A percentile compares a stretch with the other conserved stretches of the same genome.
Conservation (phyloP, 306 rosid species). For the Quillaja saponaria region DNA sequence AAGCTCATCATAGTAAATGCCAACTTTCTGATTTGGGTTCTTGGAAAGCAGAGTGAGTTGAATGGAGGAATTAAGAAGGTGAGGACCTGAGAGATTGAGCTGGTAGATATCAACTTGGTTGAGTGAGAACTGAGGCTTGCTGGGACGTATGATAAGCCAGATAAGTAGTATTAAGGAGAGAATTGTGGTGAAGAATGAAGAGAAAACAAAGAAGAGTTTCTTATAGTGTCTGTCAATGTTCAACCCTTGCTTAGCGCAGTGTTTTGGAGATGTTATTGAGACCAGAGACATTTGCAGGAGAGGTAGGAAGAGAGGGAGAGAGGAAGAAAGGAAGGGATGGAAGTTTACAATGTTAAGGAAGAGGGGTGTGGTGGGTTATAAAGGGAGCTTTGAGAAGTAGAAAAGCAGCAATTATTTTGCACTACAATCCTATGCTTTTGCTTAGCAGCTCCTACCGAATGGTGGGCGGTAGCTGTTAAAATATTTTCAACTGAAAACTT, state of each 20-base stretch:
- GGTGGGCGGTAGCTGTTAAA: constrained; percentile 9
- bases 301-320: constrained; percentile 17
- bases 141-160: constrained; percentile 68
- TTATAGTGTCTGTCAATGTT: constrained; percentile 49
- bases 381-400: constrained; percentile 13
- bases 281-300: constrained; percentile 66
- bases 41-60: constrained; percentile 72
- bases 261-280: constrained; percentile 65
- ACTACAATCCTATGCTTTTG: constrained; percentile 38
- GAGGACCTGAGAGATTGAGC: constrained; percentile 56
- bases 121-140: constrained; percentile 79
- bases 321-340: constrained; percentile 17
- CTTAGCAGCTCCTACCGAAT: constrained; percentile 30
- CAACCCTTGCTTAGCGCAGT: constrained; percentile 66
- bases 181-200: constrained; percentile 56
- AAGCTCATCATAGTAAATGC: constrained; percentile 79
- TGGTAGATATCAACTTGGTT: constrained; percentile 69
- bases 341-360: constrained; percentile 51
- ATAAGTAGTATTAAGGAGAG: constrained; percentile 51
- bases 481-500: constrained; percentile 23
- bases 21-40: constrained; percentile 80
- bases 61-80: constrained; percentile 77
- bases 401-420: constrained; percentile 54
- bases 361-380: constrained; percentile 36
- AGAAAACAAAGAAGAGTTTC: constrained; percentile 52